Evolutionary conservation across 2,329 filamentous ascomycete species (phyloP).

Genomic region (Xylaria sp.): DNA sequence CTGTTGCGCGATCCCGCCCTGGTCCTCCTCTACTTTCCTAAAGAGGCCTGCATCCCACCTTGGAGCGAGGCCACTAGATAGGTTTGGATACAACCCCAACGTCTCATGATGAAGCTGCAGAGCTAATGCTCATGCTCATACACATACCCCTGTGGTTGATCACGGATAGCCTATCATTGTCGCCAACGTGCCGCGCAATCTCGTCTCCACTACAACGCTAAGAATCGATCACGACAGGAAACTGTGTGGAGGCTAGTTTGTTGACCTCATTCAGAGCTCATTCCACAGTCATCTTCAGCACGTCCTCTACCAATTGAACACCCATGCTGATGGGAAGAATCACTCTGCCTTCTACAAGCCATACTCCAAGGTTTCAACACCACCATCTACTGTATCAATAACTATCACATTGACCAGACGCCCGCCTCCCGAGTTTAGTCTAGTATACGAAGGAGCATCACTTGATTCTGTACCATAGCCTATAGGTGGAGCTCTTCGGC

Average conservation of each 20-base stretch:
- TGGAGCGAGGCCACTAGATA: background rate
- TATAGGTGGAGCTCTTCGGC: background rate
- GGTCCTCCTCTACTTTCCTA: conserved; percentile 15
- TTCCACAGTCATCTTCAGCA: background rate
- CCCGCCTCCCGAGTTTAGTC: background rate
- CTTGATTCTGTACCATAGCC: background rate
- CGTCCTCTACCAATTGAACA: background rate
- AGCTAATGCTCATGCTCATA: background rate
- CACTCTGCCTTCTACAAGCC: too few species aligned
- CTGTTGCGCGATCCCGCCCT: background rate
- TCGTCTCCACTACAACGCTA: conserved; percentile 2
- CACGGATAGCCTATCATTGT: background rate
- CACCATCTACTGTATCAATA: background rate
- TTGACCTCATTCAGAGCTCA: background rate
- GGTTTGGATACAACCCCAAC: conserved; percentile 5
- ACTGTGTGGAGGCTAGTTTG: background rate
- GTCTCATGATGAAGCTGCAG: background rate
- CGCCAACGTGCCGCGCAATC: background rate
- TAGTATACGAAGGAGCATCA: background rate
- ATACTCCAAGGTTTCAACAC: background rate
- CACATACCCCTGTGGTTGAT: background rate
- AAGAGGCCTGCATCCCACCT: conserved; percentile 4
- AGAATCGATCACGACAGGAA: background rate
- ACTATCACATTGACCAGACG: background rate
- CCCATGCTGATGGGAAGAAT: background rate